Conservation (phyloP, 1,139 yeast species). For the Pneumocystis carinii region DNA sequence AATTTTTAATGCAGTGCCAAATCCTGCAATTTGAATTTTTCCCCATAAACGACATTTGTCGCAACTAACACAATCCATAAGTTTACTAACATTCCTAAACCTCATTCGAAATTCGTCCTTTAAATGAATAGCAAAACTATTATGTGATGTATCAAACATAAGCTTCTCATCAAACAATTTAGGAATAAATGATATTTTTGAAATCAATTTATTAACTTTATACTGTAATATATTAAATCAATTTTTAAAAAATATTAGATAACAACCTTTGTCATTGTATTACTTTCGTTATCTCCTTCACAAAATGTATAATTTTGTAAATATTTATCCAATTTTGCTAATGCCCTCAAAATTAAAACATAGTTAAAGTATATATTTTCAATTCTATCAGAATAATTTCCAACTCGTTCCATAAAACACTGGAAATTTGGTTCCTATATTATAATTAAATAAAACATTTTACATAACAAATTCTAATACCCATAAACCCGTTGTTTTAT, state of each 20-base stretch:
- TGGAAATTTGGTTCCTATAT: conserved; percentile 51
- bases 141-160: conserved; percentile 25
- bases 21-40: conserved; percentile 88
- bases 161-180: conserved; percentile 40
- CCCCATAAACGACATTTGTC: conserved; percentile 98
- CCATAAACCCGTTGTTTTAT: conserved; percentile 62
- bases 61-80: conserved; percentile 98
- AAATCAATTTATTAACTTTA: conserved; percentile 8
- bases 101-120: conserved; percentile 73
- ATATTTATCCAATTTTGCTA: conserved; percentile 45
- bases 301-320: conserved; percentile 37
- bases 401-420: conserved; percentile 79
- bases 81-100: conserved; percentile 75
- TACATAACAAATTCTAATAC: neutral
- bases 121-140: conserved; percentile 22
- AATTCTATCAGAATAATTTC: conserved; percentile 73
- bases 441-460: neutral
- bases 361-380: conserved; percentile 85
- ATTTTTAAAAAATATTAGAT: neutral
- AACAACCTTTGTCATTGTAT: conserved; percentile 5
- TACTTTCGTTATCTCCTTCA: conserved; percentile 25
- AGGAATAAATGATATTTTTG: conserved; percentile 31
- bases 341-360: conserved; percentile 69
- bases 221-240: neutral
- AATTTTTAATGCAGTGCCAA: conserved; percentile 87